A percentile compares a stretch with the other conserved stretches of the same genome.
These are phyloP conservation scores for Nitzschia sp. DNA, from an alignment of 108 stramenopile species.

Conservation along the genomic window DNA sequence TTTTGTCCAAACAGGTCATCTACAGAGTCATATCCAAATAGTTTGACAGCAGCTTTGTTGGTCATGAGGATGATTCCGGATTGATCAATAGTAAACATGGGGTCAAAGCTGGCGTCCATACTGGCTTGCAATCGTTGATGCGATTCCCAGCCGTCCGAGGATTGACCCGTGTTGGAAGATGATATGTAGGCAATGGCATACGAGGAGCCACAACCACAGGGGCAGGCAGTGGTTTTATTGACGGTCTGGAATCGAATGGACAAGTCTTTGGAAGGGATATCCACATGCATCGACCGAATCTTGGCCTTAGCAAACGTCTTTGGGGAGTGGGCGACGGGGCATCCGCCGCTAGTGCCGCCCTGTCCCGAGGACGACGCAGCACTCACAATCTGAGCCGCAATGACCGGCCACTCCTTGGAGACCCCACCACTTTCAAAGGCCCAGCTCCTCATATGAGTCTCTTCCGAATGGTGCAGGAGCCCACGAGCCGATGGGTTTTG, in stretches of 20 bases:
- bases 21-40: conserved; percentile 42
- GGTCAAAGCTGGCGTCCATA: background rate
- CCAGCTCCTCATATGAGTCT: background rate
- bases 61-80: conserved; percentile 38
- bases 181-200: background rate
- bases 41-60: conserved; percentile 27
- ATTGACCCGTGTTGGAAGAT: background rate
- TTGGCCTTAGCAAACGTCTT: background rate
- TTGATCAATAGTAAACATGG: conserved; percentile 29
- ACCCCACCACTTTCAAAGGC: background rate
- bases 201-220: background rate
- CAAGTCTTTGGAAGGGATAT: background rate
- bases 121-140: background rate
- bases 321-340: background rate
- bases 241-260: background rate
- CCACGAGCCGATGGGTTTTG: background rate
- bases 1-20: conserved; percentile 37
- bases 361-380: background rate
- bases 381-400: background rate
- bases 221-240: background rate
- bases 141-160: background rate
- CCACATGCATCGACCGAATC: background rate
- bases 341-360: background rate
- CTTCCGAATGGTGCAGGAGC: background rate
- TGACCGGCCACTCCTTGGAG: background rate